Evolutionary conservation across 202 grass and related monocot species (phyloP).

Genomic region (Musa balbisiana): DNA sequence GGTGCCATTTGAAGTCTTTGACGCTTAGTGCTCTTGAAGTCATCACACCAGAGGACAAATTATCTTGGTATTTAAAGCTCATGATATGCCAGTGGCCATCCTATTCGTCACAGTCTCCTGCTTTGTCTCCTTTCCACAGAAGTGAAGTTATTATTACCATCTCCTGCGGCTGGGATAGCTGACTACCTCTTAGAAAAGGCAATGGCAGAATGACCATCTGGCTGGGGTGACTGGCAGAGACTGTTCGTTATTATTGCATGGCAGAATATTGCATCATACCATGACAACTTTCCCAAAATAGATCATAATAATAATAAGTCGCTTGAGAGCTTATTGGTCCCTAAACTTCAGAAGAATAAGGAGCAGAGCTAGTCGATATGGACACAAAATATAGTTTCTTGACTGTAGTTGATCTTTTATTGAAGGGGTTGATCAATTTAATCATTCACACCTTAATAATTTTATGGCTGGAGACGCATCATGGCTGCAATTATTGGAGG

Average conservation of each 20-base stretch:
- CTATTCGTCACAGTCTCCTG: no score
- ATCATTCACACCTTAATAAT: background rate
- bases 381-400: background rate
- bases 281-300: background rate
- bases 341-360: background rate
- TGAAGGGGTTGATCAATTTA: background rate
- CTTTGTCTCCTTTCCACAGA: no score
- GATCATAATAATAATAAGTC: background rate
- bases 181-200: no score
- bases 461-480: background rate
- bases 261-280: background rate
- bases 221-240: no score
- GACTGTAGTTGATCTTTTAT: background rate
- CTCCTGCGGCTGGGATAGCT: no score
- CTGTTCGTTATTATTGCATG: background rate
- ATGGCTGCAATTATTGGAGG: background rate
- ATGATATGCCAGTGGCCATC: no score
- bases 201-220: no score
- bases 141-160: no score
- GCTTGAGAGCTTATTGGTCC: background rate
- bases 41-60: no score
- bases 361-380: background rate
- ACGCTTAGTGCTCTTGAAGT: no score
- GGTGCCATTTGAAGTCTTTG: background rate
- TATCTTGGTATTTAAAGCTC: no score